These are phyloP conservation scores for Agarophyton chilense DNA, from an alignment of 23 red algal genomes.

Conservation along the genomic window DNA sequence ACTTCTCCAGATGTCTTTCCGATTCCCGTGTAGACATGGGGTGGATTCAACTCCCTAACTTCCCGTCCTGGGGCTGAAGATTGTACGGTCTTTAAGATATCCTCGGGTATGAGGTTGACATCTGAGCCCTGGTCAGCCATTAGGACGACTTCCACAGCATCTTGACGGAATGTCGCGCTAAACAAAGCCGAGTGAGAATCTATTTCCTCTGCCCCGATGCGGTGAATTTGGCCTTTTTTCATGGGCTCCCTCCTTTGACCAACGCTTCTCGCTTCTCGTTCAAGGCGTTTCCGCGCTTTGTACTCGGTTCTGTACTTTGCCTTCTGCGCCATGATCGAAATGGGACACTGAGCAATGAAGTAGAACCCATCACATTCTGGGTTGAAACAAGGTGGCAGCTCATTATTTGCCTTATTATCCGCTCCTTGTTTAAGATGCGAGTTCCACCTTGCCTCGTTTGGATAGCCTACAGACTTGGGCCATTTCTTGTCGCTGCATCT, in stretches of 20 bases:
- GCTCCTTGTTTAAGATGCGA: too few species aligned
- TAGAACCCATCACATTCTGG: conserved; percentile 18
- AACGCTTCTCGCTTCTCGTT: background rate
- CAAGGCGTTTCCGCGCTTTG: background rate
- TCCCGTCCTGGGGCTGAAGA: background rate
- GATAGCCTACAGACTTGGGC: too few species aligned
- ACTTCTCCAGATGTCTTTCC: too few species aligned
- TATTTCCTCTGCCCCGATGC: background rate
- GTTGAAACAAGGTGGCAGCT: conserved; percentile 15
- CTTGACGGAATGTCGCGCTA: background rate
- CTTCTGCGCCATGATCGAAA: background rate
- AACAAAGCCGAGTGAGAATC: background rate
- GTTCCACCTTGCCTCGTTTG: too few species aligned
- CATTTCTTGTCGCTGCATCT: too few species aligned
- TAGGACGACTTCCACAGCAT: background rate
- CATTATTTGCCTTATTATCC: background rate
- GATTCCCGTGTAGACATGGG: background rate
- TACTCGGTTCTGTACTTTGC: background rate
- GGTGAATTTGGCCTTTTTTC: background rate
- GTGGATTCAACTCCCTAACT: background rate
- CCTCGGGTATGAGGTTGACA: background rate
- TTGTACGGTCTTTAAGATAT: background rate
- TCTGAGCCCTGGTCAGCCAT: conserved; percentile 17
- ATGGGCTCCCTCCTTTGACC: background rate
- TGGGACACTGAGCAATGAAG: background rate